Evolutionary conservation across 2,329 filamentous ascomycete species (phyloP), one percentile per base, ranked within the genome.

Genomic region (Gyromitra esculenta): DNA sequence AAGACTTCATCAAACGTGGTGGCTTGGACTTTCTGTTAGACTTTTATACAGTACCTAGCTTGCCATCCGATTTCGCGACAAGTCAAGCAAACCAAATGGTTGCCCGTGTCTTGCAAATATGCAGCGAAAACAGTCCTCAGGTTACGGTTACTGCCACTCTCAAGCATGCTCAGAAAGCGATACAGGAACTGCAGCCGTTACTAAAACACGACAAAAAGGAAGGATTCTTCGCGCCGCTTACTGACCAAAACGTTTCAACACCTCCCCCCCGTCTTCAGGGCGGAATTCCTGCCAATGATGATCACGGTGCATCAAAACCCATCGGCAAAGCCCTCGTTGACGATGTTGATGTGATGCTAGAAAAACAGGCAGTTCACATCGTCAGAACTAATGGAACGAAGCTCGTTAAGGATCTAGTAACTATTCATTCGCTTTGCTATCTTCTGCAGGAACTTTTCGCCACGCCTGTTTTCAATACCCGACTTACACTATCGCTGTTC

Each of bases 11-110:
- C 78, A 89, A 92, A 70, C 88, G 88, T 64, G 93, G 94, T 73
- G 96, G 93, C 5, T 89, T 95, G 31, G 93, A 97, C 82, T 87
- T 91, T 65, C 86, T 98, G 21, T 86, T 99, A 69, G 93, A 97
- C 81, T 89, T 97, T 71, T 91, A 91, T 52, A 92, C 92, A 69
- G 89, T 94, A 39, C 91, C 93, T 4, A 94, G 93, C 82, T 87
- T 98, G 60, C 90, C 93, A 0, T 90, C 90, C 80, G 88, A 92
- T 81, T 91, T 92, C 81, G 88, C 90, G 50, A 90, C 91, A 52
- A 88, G 88, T 5, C 84, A 87, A 67, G 89, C 92, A 2, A 91
- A 90, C 72, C 88, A 91, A 76, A 89, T 91, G 76, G 86, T 97
- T 69, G 89, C 90, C 15, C 88, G 89, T 45, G 91, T 97, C 9